Base-by-base conservation (phyloP, 1,284 basidiomycete species). In the Austroboletus niveus region DNA sequence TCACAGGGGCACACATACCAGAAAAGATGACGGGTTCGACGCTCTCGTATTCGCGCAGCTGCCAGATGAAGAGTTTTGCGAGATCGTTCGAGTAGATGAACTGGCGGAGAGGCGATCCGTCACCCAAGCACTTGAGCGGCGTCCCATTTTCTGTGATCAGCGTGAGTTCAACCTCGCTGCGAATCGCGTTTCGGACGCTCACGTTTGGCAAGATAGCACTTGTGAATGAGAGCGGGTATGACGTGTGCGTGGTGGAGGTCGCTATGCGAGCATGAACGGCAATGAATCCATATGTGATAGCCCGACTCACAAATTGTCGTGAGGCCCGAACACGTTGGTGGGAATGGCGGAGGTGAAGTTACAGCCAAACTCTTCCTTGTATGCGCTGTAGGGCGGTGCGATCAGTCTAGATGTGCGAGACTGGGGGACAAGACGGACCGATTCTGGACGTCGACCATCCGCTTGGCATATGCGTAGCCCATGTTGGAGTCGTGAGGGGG, bases 21-120 rank as follows among this genome's bases (percentile, higher is more conserved):
- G 88, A 91, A 10, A 96, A 79, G 60, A 96, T 95, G 66, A 95
- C 74, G 3, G 93, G 93, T 60, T 93, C 91, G 40, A 94, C 88
- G 60, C 89, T 84, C 48, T 93, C 80, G 66, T 96, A 95, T 66
- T 94, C 87, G 48, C 89, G 77, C 55, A 95, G 74, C 75, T 87
- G 84, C 93, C 93, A 96, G 61, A 96, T 87, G 76, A 95, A 93
- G 48, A 94, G 76, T 70, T 91, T 94, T 47, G 92, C 93, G 47
- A 96, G 84, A 71, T 95, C 93, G 48, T 82, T 77, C n/a, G 93
- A 94, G 73, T 92, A 95, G 69, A 95, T 94, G 71, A 96, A 96
- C 69, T 96, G 93, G 31, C 93, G 82, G 34, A 95, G 78, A 6
- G 93, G 93, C 60, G 87, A 91, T 36, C 93, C 92, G 0, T 89